phyloP scores from a whole-genome alignment of 805 yeast genomes.

The Zygotorulaspora sp. region DNA sequence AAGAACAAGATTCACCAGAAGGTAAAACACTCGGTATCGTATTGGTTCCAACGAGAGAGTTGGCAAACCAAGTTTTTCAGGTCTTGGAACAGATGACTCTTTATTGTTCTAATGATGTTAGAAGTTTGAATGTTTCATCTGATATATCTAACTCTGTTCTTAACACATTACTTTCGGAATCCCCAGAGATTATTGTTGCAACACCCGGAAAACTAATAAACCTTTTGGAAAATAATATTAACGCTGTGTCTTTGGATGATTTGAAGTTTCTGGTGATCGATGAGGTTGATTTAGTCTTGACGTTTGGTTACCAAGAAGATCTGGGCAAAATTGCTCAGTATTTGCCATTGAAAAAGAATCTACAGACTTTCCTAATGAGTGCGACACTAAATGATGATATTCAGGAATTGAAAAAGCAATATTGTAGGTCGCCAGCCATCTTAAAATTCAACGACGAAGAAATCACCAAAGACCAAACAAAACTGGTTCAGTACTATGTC shows the following conservation, averaged over 20 bases:
- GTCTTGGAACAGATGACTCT: constrained; percentile 64
- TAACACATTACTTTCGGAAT: constrained; percentile 60
- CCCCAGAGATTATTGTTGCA: constrained; percentile 77
- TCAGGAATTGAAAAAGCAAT: constrained; percentile 64
- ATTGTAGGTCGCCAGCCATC: constrained; percentile 79
- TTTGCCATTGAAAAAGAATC: constrained; percentile 65
- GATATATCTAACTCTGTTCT: constrained; percentile 69
- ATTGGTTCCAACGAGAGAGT: constrained; percentile 89
- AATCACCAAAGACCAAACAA: constrained; percentile 46
- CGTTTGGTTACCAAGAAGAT: constrained; percentile 90
- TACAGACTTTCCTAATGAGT: constrained; percentile 92
- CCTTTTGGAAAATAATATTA: constrained; percentile 44
- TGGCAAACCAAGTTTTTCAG: constrained; percentile 76
- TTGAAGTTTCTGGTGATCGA: constrained; percentile 79
- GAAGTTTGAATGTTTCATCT: constrained; percentile 55
- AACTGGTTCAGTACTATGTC: constrained; percentile 80
- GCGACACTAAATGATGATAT: constrained; percentile 91
- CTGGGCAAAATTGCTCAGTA: constrained; percentile 56
- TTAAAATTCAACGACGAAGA: constrained; percentile 73
- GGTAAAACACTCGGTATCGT: constrained; percentile 53
- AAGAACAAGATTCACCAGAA: constrained; percentile 19
- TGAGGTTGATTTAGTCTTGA: constrained; percentile 86
- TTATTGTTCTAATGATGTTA: constrained; percentile 65
- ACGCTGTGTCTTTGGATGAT: constrained; percentile 47
- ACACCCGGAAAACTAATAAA: constrained; percentile 78